phyloP scores from a whole-genome alignment of 75 land plant species.

The Cunninghamia lanceolata region DNA sequence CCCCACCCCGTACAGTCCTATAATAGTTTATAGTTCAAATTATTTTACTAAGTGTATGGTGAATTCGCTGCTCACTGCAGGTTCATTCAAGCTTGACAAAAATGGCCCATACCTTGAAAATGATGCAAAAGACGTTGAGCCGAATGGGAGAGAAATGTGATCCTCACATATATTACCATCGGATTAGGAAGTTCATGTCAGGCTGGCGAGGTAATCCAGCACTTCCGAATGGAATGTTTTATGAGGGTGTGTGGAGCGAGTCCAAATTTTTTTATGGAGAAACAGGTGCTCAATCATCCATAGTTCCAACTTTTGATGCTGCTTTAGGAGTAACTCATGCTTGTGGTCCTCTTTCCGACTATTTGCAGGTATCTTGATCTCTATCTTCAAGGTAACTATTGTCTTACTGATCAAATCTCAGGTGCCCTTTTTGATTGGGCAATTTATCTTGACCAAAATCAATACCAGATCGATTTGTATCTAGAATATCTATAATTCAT shows the following conservation, averaged over 20 bases:
- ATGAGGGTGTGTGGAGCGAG: constrained; percentile 5
- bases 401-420: neutral
- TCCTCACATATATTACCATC: constrained; percentile 10
- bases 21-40: too few relatives aligned
- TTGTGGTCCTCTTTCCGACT: constrained; percentile 4
- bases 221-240: constrained; percentile 11
- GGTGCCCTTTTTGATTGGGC: too few relatives aligned
- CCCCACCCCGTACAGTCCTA: too few relatives aligned
- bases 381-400: neutral
- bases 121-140: neutral
- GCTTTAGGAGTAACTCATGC: constrained; percentile 2
- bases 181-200: constrained; percentile 8
- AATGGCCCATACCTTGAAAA: neutral
- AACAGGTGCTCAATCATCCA: constrained; percentile 13
- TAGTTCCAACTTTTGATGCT: constrained; percentile 11
- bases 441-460: neutral
- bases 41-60: neutral
- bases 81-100: neutral
- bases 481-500: neutral
- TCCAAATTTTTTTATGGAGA: neutral
- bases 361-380: constrained; percentile 11
- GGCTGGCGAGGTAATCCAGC: constrained; percentile 11
- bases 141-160: constrained; percentile 16
- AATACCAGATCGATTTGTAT: neutral
- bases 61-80: neutral